Conservation (phyloP, 2,329 filamentous ascomycete genomes). For the Aureobasidium melanogenum region DNA sequence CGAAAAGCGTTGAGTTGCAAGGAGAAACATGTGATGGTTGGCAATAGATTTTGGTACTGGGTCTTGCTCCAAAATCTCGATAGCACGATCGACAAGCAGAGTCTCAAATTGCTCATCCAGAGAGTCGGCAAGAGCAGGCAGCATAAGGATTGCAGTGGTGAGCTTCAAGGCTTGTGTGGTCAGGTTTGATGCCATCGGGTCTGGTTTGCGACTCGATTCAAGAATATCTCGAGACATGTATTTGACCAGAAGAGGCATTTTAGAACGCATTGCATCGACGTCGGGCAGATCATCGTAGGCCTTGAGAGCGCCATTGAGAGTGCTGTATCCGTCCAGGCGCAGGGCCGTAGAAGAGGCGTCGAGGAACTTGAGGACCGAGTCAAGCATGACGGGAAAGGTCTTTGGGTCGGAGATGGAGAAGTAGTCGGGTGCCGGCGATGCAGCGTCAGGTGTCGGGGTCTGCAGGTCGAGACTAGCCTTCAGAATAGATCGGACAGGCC, state of each 20-base stretch:
- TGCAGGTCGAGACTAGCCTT: conserved; percentile 51
- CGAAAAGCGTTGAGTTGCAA: conserved; percentile 72
- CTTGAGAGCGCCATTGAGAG: conserved; percentile 65
- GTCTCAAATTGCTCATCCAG: conserved; percentile 70
- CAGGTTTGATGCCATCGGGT: conserved; percentile 56
- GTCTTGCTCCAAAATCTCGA: conserved; percentile 61
- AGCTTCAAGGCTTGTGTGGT: conserved; percentile 70
- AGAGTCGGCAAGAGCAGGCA: conserved; percentile 58
- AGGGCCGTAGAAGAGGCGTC: conserved; percentile 63
- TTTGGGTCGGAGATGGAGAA: conserved; percentile 41
- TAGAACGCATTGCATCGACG: conserved; percentile 59
- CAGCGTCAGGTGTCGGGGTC: conserved; percentile 28
- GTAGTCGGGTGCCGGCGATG: conserved; percentile 34
- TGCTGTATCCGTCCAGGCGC: conserved; percentile 78
- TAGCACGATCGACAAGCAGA: conserved; percentile 73
- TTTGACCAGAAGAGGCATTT: conserved; percentile 67
- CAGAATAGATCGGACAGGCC: conserved; percentile 66
- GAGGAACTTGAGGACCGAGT: conserved; percentile 74
- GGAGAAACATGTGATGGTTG: conserved; percentile 69
- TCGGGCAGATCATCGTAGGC: conserved; percentile 77
- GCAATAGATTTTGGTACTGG: conserved; percentile 66
- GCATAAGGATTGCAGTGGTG: conserved; percentile 67
- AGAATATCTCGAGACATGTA: conserved; percentile 78
- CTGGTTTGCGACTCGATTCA: conserved; percentile 36
- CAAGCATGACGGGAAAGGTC: conserved; percentile 69